A percentile compares a stretch with the other conserved stretches of the same genome.
These are phyloP conservation scores for Coffea eugenioides DNA, from an alignment of 257 asterid species.

Conservation along the genomic window DNA sequence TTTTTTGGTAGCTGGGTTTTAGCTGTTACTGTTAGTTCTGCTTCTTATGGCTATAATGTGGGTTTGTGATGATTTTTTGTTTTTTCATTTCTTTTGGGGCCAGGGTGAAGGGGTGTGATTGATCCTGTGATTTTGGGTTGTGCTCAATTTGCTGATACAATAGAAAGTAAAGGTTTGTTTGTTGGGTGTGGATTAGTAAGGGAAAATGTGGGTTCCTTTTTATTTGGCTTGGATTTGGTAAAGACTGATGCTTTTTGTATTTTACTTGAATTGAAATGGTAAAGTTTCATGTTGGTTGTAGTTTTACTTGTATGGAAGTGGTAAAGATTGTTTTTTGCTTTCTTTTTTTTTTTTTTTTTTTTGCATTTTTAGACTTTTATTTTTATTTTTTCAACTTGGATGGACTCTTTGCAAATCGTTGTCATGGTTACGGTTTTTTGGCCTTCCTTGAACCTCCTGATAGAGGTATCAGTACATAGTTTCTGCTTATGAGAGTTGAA, in stretches of 20 bases:
- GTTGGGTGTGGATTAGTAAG: neutral
- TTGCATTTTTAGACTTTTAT: no score
- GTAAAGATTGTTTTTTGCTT: no score
- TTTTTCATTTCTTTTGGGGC: slow-evolving; percentile 6
- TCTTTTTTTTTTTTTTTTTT: no score
- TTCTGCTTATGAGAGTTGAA: no score
- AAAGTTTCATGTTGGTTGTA: neutral
- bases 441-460: no score
- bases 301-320: neutral
- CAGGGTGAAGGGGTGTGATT: neutral
- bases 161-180: neutral
- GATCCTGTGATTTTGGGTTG: neutral
- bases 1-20: slow-evolving; percentile 6
- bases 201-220: slow-evolving; percentile 1
- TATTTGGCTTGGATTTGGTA: neutral
- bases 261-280: neutral
- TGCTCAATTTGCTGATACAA: slow-evolving; percentile 7
- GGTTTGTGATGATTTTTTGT: slow-evolving; percentile 16
- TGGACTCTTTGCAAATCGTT: neutral
- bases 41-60: slow-evolving; percentile 1
- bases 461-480: no score
- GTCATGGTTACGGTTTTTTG: no score
- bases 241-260: neutral
- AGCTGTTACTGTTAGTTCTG: slow-evolving; percentile 20
- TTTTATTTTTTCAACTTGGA: neutral